Evolutionary conservation across 805 yeast species (phyloP), one percentile per base, ranked within the genome.

Genomic region (Candida dendrica): DNA sequence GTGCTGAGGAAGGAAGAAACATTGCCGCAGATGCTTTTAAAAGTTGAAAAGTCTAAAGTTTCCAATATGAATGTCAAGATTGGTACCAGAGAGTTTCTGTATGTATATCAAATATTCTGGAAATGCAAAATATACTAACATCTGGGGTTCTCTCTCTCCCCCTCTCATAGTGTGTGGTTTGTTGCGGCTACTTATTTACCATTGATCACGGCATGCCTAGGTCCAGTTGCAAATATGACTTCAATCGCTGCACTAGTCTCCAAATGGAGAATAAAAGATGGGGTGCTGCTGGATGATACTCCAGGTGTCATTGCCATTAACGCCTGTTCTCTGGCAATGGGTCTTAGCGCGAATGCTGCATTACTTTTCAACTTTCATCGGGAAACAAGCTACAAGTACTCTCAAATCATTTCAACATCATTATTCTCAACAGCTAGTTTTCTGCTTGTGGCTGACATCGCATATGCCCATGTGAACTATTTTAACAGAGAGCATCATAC

Each of bases 141-240:
- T 7, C 16, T 15, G 35, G 6, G 13, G 17, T 15, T n/a, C 15
- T 16, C 35, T n/a, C 10, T 6, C 8, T n/a, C 20, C 7, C n/a
- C 5, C 13, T 60, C 58, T n/a, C n/a, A n/a, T 39, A 42, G 57
- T 2, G 44, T 60, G 30, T 86, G 95, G 93, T 83, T 82, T 49
- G 52, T 72, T 13, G 60, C 81, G 0, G 79, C 90, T 3, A 72
- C 83, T 3, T 79, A 80, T 49, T 72, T 86, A 48, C 96, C 96
- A 0, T 70, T 87, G 20, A 56, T 82, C 7, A 79, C 90, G 1
- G 88, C 91, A 5, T 84, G 91, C 49, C 52, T 81, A 31, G 95
- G 93, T 0, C 95, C 95, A 0, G 51, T 87, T 22, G 80, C 91
- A 6, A 85, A 85, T 50, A 73, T 84, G 70, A 71, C 79, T 34